Conservation (phyloP, 2,329 filamentous ascomycete species). For the Ophiognomonia clavigignenti-juglandacearum region DNA sequence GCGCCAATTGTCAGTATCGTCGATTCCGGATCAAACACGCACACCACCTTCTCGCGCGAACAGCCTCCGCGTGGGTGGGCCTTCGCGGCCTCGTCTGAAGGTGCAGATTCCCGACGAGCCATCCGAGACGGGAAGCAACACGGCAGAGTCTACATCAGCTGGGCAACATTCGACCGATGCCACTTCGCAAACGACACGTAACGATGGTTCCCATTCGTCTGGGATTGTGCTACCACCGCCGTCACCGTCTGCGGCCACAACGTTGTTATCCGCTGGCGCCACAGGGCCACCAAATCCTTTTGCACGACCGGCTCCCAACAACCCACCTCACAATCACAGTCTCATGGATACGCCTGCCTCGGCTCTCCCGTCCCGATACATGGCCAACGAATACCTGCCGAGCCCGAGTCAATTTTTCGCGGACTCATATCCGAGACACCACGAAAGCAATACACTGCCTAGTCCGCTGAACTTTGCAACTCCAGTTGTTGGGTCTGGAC, state of each 20-base stretch:
- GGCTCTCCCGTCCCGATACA: constrained; percentile 84
- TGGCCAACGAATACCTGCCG: constrained; percentile 80
- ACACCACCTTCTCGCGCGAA: constrained; percentile 74
- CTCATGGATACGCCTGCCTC: constrained; percentile 77
- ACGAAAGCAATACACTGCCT: constrained; percentile 79
- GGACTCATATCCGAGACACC: constrained; percentile 74
- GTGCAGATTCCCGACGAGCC: constrained; percentile 93
- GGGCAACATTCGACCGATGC: constrained; percentile 50
- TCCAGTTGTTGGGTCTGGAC: constrained; percentile 59
- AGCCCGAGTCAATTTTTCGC: constrained; percentile 91
- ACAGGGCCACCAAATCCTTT: constrained; percentile 94
- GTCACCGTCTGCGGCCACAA: constrained; percentile 77
- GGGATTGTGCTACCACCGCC: constrained; percentile 85
- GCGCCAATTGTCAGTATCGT: constrained; percentile 51
- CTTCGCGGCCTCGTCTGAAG: constrained; percentile 72
- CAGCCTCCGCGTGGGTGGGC: constrained; percentile 63
- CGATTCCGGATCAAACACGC: constrained; percentile 59
- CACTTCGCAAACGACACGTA: constrained; percentile 49
- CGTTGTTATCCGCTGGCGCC: constrained; percentile 80
- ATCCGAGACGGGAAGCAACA: constrained; percentile 65
- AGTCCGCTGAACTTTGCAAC: constrained; percentile 93
- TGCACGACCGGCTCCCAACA: constrained; percentile 76
- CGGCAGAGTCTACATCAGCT: constrained; percentile 64
- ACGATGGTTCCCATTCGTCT: constrained; percentile 54
- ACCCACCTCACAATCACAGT: constrained; percentile 46